Percentiles rank a stretch among this genome's conserved stretches.
Conservation (phyloP, 306 rosid species). For the Begonia masoniana region DNA sequence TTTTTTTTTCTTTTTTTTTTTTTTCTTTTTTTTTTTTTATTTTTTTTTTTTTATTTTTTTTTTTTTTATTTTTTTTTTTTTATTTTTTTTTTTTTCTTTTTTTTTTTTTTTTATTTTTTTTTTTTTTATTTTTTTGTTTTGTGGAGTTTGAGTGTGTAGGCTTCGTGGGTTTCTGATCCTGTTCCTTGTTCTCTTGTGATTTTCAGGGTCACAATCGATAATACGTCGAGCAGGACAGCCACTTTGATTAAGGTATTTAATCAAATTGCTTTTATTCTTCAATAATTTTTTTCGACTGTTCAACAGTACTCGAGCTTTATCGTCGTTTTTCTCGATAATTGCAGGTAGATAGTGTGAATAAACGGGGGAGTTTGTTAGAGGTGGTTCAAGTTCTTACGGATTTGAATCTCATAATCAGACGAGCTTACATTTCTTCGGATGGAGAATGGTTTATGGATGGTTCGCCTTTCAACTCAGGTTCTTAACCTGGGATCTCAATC, state of each 20-base stretch:
- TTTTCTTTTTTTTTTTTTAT: no score
- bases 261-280: slow-evolving; percentile 5
- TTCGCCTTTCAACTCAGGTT: slow-evolving; percentile 16
- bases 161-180: slow-evolving; percentile 8
- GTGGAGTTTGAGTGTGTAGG: no score
- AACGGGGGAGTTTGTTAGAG: slow-evolving; percentile 78
- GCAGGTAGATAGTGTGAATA: slow-evolving; percentile 91
- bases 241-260: slow-evolving; percentile 69
- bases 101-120: no score
- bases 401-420: slow-evolving; percentile 62
- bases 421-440: slow-evolving; percentile 96
- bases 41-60: no score
- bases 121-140: no score
- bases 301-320: background rate
- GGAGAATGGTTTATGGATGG: slow-evolving; percentile 99
- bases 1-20: no score
- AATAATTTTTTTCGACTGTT: background rate
- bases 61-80: no score
- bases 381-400: slow-evolving; percentile 93
- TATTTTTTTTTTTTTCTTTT: no score
- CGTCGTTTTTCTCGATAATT: slow-evolving; percentile 3
- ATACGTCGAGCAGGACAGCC: slow-evolving; percentile 42
- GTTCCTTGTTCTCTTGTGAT: slow-evolving; percentile 15
- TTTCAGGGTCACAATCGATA: slow-evolving; percentile 85
- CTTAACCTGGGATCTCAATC: background rate